Evolutionary conservation across 2,329 filamentous ascomycete species (phyloP).

Genomic region (Colletotrichum noveboracense): DNA sequence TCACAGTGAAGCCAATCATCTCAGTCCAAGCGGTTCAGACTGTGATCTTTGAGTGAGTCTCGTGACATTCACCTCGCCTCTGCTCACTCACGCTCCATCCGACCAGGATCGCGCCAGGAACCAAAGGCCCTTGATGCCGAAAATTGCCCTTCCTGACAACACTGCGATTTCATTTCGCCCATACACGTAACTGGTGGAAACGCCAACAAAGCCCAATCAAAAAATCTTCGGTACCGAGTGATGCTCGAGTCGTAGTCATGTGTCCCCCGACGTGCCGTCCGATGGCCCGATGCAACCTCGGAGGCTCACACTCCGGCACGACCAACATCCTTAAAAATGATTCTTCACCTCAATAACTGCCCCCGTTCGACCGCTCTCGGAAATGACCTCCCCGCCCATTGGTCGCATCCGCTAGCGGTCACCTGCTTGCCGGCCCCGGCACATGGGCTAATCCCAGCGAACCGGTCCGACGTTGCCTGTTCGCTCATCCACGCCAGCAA

Average conservation of each 20-base stretch:
- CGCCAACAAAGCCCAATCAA: not conserved
- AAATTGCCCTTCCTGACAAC: not conserved
- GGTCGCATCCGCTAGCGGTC: not conserved
- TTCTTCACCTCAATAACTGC: not conserved
- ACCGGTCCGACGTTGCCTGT: not conserved
- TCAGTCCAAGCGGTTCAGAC: not conserved
- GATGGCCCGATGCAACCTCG: slow-evolving; percentile 15
- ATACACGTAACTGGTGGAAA: slow-evolving; percentile 3
- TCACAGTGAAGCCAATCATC: not conserved
- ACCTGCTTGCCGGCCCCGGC: not conserved
- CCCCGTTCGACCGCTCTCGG: not conserved
- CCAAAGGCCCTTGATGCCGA: not conserved
- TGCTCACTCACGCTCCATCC: not conserved
- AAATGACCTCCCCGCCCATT: not conserved
- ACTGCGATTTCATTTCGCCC: not conserved
- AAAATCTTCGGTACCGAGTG: not conserved
- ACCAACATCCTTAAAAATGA: not conserved
- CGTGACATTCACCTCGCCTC: not conserved
- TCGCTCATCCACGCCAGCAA: not conserved
- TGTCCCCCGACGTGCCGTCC: not conserved
- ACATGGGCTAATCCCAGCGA: not conserved
- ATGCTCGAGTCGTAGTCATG: not conserved
- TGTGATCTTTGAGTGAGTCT: not conserved
- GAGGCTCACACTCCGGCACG: slow-evolving; percentile 8
- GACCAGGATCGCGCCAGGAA: not conserved